Evolutionary conservation across 2,329 filamentous ascomycete genomes (phyloP).

Genomic region (Claviceps sp.): DNA sequence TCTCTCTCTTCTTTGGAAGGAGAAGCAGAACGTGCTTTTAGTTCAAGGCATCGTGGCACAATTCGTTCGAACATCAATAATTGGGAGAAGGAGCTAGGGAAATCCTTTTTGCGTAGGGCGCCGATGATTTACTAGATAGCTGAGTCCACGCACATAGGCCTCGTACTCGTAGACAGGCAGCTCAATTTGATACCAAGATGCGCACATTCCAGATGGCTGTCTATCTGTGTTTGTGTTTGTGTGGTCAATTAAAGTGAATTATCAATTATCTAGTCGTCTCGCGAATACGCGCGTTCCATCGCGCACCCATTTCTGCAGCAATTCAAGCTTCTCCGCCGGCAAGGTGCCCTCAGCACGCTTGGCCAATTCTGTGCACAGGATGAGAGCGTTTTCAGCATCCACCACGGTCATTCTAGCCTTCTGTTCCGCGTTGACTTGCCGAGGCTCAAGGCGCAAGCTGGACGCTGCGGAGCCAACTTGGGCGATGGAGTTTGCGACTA

Average conservation of each 20-base stretch:
- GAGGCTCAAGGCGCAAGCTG: conserved; percentile 30
- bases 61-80: too few species aligned
- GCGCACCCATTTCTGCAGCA: conserved; percentile 36
- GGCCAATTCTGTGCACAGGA: conserved; percentile 43
- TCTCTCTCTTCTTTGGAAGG: too few species aligned
- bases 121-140: too few species aligned
- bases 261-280: background rate
- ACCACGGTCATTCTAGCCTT: conserved; percentile 33
- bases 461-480: background rate
- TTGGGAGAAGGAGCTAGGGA: too few species aligned
- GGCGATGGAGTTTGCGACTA: conserved; percentile 13
- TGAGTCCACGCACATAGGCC: too few species aligned
- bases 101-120: too few species aligned
- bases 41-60: too few species aligned
- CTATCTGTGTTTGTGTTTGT: background rate
- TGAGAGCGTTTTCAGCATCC: conserved; percentile 48
- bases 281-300: conserved; percentile 24
- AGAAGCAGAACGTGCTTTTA: too few species aligned
- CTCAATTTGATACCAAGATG: too few species aligned
- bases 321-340: conserved; percentile 21
- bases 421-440: conserved; percentile 30
- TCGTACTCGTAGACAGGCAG: too few species aligned
- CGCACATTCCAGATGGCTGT: too few species aligned
- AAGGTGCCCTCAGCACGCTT: conserved; percentile 29
- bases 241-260: background rate